Evolutionary conservation across 169 alveolate species (phyloP).

Genomic region (Eimeria necatrix): DNA sequence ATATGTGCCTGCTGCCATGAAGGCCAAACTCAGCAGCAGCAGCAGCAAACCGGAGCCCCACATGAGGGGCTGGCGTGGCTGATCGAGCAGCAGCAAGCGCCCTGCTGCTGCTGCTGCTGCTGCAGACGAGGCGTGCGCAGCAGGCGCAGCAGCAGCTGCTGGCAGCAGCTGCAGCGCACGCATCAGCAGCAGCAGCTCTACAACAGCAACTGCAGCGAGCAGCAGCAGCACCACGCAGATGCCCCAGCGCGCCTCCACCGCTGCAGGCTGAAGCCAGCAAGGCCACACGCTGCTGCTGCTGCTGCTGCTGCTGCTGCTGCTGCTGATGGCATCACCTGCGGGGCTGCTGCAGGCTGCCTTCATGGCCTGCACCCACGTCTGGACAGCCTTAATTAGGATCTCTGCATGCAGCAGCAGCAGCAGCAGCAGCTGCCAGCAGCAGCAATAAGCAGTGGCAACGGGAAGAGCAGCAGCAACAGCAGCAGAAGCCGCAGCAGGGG

Average conservation of each 20-base stretch:
- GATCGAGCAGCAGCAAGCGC: constrained; percentile 21
- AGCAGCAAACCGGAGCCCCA: constrained; percentile 21
- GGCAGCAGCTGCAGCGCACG: constrained; percentile 60
- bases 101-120: constrained; percentile 57
- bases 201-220: neutral
- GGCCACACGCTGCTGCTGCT: constrained; percentile 20
- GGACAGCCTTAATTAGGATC: constrained; percentile 1
- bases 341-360: constrained; percentile 55
- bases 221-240: constrained; percentile 14
- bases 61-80: constrained; percentile 5
- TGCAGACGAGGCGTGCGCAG: neutral
- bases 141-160: constrained; percentile 28
- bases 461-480: neutral
- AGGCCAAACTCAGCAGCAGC: constrained; percentile 30
- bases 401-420: constrained; percentile 33
- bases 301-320: neutral
- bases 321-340: neutral
- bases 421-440: neutral
- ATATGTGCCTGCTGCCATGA: constrained; percentile 30
- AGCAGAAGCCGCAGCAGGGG: constrained; percentile 27
- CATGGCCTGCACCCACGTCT: neutral
- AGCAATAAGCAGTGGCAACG: neutral
- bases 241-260: constrained; percentile 50
- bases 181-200: constrained; percentile 19
- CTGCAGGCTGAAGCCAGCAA: constrained; percentile 49